Base-by-base conservation (phyloP, 495 filamentous ascomycete genomes). In the Podospora tetraspora region DNA sequence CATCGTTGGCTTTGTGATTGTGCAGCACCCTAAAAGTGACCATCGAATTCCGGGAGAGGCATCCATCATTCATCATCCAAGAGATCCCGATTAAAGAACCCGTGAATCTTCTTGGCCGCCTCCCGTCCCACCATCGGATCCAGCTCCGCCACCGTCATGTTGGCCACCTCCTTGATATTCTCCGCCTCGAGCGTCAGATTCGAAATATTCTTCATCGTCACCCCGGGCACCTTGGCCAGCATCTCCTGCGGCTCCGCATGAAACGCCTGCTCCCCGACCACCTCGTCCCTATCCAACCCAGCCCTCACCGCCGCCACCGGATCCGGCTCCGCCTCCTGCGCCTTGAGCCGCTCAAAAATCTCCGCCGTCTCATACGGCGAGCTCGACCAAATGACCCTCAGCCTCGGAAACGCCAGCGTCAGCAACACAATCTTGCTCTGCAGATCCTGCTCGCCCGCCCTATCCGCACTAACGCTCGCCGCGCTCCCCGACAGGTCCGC, bases 311-410 rank as follows among this genome's bases (percentile, higher is more conserved):
- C 95, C 3, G 86, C 87, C 24, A 97, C 84, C 16, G 96, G 96
- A 76, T 99, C 92, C 1, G 95, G 96, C 79, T 99, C 95, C 4
- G 89, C 82, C 69, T 91, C 88, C 67, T 91, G 88, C 72, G 92
- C 91, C 81, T 99, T 99, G 24, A 99, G 83, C 72, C 93, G 90
- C 52, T 92, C 89, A 77, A 98, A 98, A 69, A 99, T 98, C 80
- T 97, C 93, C 6, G 95, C 95, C 1, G 96, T 98, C 77, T 99
- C 94, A 75, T 97, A 97, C 0, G 95, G 94, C 21, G 88, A 92
- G 0, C 88, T 91, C 10, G 91, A 94, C 95, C 95, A 99, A 70
- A 99, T 94, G 63, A 99, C 89, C 64, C 90, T 89, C 29, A 99
- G 84, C 9, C 86, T 85, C 3, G 95, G 95, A 73, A 98, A 99